Percentiles rank a stretch among this genome's conserved stretches.
phyloP scores from a whole-genome alignment of 1,284 basidiomycete species.

The Golubevia sp. region DNA sequence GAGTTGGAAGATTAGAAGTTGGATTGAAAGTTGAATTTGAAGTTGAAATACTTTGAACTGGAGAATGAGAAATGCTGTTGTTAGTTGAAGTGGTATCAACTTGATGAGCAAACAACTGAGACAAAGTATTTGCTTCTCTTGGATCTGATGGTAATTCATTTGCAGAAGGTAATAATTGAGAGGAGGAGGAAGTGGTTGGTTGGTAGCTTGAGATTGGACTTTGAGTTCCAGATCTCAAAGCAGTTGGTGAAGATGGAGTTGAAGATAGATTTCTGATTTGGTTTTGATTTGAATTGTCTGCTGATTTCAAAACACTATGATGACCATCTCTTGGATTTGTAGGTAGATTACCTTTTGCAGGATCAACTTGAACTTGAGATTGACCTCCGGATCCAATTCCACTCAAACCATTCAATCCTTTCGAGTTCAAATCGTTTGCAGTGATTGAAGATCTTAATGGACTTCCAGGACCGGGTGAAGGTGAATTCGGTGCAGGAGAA shows the following conservation, averaged over 20 bases:
- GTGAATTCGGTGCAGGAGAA: constrained; percentile 13
- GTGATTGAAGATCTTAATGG: constrained; percentile 1
- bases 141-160: constrained; percentile 52
- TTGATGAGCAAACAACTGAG: constrained; percentile 45
- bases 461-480: constrained; percentile 3
- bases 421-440: background rate
- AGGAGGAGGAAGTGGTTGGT: background rate
- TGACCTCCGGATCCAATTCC: too few species aligned
- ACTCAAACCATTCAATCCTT: background rate
- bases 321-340: too few species aligned
- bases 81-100: constrained; percentile 25
- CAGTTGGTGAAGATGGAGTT: background rate
- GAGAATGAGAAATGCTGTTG: too few species aligned
- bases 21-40: constrained; percentile 18
- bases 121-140: constrained; percentile 33
- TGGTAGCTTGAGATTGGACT: constrained; percentile 1
- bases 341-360: background rate
- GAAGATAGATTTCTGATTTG: background rate
- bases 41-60: constrained; percentile 18
- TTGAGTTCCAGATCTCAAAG: constrained; percentile 3
- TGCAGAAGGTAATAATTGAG: constrained; percentile 32
- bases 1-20: constrained; percentile 16
- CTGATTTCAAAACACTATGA: too few species aligned
- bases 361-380: too few species aligned
- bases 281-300: background rate